Evolutionary conservation across 106 monocot genomes (phyloP).

Genomic region (Dendrobium huoshanense): DNA sequence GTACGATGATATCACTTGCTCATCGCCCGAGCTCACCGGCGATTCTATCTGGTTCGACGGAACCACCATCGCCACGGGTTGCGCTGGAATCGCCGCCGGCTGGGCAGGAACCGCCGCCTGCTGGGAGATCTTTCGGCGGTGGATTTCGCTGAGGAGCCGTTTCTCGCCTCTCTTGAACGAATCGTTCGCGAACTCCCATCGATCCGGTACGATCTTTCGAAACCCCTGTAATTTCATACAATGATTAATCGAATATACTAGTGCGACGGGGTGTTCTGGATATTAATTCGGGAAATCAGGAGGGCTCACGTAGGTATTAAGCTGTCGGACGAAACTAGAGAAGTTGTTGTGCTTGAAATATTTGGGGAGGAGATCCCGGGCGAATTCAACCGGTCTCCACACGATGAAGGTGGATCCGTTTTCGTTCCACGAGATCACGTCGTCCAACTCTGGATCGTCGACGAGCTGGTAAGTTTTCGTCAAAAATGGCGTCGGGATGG

Average conservation of each 20-base stretch:
- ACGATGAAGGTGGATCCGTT: slow-evolving; percentile 19
- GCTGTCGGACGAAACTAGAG: slow-evolving; percentile 52
- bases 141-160: slow-evolving; percentile 36
- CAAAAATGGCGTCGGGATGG: slow-evolving; percentile 20
- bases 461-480: slow-evolving; percentile 24
- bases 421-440: slow-evolving; percentile 23
- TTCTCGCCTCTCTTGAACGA: slow-evolving; percentile 46
- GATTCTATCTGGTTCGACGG: neutral
- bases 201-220: slow-evolving; percentile 40
- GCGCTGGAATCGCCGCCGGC: slow-evolving; percentile 6
- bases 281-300: no score
- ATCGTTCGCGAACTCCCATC: slow-evolving; percentile 62
- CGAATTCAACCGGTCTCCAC: slow-evolving; percentile 27
- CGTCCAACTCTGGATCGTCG: slow-evolving; percentile 13
- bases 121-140: slow-evolving; percentile 29
- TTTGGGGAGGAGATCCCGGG: slow-evolving; percentile 41
- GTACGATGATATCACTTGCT: slow-evolving; percentile 17
- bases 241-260: neutral
- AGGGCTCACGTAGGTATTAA: slow-evolving; percentile 12
- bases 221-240: slow-evolving; percentile 27
- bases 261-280: no score
- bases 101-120: neutral
- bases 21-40: slow-evolving; percentile 20
- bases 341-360: slow-evolving; percentile 57
- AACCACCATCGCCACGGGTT: no score